Base-by-base conservation (phyloP, 2,329 filamentous ascomycete species). In the Aspergillus intermedius region DNA sequence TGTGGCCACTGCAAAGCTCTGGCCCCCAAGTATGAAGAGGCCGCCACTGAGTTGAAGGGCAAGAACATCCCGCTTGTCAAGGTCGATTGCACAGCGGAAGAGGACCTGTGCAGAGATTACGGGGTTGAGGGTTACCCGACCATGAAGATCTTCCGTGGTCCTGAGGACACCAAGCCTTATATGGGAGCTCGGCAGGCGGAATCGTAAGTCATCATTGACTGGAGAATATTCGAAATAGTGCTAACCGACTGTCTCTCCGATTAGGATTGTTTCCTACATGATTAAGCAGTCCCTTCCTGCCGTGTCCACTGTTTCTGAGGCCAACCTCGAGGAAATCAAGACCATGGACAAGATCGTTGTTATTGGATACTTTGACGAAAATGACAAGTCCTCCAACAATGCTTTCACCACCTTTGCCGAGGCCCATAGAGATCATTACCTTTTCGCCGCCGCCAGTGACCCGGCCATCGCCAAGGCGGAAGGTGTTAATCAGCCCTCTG, bases 1-100 rank as follows among this genome's bases (percentile, higher is more conserved):
- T 95, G 88, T 61, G 91, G 91, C 58, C 91, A 97, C 81, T 97
- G 91, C 87, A 97, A 98, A 80, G 91, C 91, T 52, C 88, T 98
- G 59, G 93, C 73, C 30, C 74, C 74, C 22, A 74, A 77, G 55
- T 76, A 77, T 53, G 74, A 77, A 54, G 65, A 70, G 48, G 74
- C 74, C 42, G 74, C 74, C 41, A 71, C 72, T 6, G 68, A 74
- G 45, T 58, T 77, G 47, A 75, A 76, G 58, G 63, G 66, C 52
- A 77, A 76, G 63, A 64, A 75, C 45, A 76, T 77, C 30, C 60
- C 71, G 10, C 54, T 77, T 39, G 72, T 69, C 51, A 76, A 76
- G 61, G 66, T 77, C 44, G 91, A 96, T 78, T 97, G 93, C 81
- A 97, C 91, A 66, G 90, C 87, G 70, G 88, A 98, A 79, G 77